Percentiles rank a stretch among this genome's conserved stretches.
Evolutionary conservation across 768 basidiomycete species (phyloP).

Genomic region (Suillus discolor): DNA sequence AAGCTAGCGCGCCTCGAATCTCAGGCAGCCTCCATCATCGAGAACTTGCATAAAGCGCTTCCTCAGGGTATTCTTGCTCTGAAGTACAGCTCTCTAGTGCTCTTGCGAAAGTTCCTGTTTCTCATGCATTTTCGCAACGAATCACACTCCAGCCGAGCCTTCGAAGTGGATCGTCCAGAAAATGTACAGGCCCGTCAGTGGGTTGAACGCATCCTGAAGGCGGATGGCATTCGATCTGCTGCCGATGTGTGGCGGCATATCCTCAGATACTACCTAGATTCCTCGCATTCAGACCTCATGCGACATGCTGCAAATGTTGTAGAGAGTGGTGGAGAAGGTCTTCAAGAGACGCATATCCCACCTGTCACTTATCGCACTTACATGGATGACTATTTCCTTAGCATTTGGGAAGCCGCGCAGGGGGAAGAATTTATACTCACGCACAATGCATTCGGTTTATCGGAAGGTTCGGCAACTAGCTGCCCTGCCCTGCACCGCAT

Average conservation of each 20-base stretch:
- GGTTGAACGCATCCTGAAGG: conserved; percentile 26
- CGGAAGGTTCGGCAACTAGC: conserved; percentile 34
- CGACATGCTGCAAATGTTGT: conserved; percentile 1
- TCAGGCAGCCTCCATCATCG: conserved; percentile 26
- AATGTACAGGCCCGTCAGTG: conserved; percentile 21
- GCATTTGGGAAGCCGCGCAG: conserved; percentile 38
- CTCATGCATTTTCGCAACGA: conserved; percentile 36
- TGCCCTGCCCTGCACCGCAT: conserved; percentile 28
- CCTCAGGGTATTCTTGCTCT: conserved; percentile 16
- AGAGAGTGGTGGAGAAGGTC: not conserved
- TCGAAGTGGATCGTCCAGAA: conserved; percentile 26
- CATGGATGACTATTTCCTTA: conserved; percentile 33
- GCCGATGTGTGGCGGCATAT: conserved; percentile 34
- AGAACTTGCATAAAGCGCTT: conserved; percentile 14
- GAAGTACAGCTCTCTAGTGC: conserved; percentile 30
- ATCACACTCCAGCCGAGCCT: conserved; percentile 24
- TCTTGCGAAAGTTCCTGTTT: conserved; percentile 38
- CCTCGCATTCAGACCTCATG: conserved; percentile 25
- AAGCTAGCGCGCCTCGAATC: conserved; percentile 32
- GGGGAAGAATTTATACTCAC: conserved; percentile 37
- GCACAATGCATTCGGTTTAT: conserved; percentile 34
- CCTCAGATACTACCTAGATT: conserved; percentile 36
- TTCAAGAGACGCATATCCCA: conserved; percentile 14
- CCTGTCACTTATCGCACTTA: conserved; percentile 28
- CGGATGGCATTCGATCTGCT: conserved; percentile 18